Percentiles rank a stretch among this genome's conserved stretches.
Conservation (phyloP, 2,329 filamentous ascomycete genomes). For the Colletotrichum paranaense region DNA sequence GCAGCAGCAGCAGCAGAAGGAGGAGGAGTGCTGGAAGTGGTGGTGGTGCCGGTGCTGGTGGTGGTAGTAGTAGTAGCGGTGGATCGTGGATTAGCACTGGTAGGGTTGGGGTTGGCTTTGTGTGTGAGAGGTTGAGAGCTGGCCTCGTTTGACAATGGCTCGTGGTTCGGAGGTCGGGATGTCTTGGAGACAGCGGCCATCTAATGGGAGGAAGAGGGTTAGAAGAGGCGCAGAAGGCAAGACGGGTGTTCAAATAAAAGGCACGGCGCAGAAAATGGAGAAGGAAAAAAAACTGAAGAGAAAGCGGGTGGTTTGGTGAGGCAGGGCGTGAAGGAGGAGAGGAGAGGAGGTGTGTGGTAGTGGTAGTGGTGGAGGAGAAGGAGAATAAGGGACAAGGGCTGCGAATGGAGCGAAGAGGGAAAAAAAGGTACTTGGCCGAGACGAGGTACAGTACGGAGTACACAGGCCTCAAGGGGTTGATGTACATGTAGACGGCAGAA, state of each 20-base stretch:
- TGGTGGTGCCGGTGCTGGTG: not conserved
- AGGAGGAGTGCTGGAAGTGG: constrained; percentile 1
- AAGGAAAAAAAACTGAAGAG: constrained; percentile 19
- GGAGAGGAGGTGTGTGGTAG: constrained; percentile 28
- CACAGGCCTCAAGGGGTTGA: constrained; percentile 31
- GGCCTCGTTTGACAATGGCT: constrained; percentile 33
- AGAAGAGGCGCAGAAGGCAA: constrained; percentile 24
- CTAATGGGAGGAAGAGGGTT: constrained; percentile 27
- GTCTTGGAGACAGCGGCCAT: constrained; percentile 37
- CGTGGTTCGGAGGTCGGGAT: constrained; percentile 33
- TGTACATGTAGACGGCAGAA: constrained; percentile 25
- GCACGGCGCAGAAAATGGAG: constrained; percentile 21
- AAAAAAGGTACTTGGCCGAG: constrained; percentile 15
- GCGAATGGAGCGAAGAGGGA: constrained; percentile 7
- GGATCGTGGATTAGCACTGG: constrained; percentile 5
- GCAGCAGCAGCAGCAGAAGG: constrained; percentile 1
- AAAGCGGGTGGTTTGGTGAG: constrained; percentile 35
- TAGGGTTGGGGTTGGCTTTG: constrained; percentile 29
- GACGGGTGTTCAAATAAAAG: constrained; percentile 36
- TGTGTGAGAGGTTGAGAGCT: constrained; percentile 22
- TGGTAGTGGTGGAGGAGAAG: constrained; percentile 28
- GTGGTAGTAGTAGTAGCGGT: not conserved
- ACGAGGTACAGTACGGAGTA: constrained; percentile 25
- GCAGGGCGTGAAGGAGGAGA: constrained; percentile 35
- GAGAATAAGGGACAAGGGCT: constrained; percentile 33